These are phyloP conservation scores for Takakia lepidozioides DNA, from an alignment of 225 moss, liverwort and hornwort genomes.

Conservation along the genomic window DNA sequence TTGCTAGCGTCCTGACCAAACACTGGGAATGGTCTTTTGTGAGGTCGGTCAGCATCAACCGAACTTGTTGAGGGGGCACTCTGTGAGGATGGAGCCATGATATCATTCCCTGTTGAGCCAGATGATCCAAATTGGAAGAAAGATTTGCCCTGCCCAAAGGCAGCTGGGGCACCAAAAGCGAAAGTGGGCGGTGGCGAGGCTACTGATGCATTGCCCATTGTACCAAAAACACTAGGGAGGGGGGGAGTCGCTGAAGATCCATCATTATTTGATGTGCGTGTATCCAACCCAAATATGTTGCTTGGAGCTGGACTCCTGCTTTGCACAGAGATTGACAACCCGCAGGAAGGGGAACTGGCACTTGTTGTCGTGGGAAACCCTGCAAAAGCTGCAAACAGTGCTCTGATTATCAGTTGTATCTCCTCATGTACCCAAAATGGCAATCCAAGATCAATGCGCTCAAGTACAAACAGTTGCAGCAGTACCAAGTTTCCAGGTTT, in stretches of 20 bases:
- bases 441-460: too few species aligned
- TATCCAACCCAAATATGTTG: constrained; percentile 1
- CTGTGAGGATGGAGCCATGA: constrained; percentile 12
- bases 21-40: constrained; percentile 38
- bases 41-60: constrained; percentile 27
- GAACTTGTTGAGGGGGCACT: constrained; percentile 15
- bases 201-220: too few species aligned
- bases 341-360: background rate
- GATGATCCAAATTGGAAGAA: constrained; percentile 26
- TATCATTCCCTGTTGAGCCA: constrained; percentile 11
- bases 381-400: constrained; percentile 23
- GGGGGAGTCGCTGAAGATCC: too few species aligned
- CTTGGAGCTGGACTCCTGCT: too few species aligned
- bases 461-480: too few species aligned
- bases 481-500: too few species aligned
- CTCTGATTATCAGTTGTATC: too few species aligned
- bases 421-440: too few species aligned
- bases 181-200: constrained; percentile 4
- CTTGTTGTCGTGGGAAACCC: constrained; percentile 20
- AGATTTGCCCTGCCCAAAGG: constrained; percentile 26
- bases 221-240: too few species aligned
- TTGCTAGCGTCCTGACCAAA: constrained; percentile 27
- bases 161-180: constrained; percentile 22
- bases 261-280: too few species aligned
- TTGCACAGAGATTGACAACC: too few species aligned